Conservation (phyloP, 441 rosid species). For the Sinapis alba region DNA sequence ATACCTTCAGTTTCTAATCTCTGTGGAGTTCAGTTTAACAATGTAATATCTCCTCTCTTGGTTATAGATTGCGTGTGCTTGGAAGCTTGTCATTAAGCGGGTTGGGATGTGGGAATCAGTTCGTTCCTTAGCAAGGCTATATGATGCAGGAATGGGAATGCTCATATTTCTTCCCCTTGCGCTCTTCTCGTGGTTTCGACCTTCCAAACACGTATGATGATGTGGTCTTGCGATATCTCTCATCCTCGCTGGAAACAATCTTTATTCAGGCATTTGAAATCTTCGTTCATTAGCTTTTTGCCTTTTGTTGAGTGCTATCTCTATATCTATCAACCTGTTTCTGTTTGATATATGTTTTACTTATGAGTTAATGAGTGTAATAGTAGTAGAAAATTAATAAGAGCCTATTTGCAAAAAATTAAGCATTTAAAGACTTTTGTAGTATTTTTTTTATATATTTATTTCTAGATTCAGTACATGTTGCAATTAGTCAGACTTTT, state of each 20-base stretch:
- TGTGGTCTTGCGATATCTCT: conserved; percentile 97
- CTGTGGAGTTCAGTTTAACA: not conserved
- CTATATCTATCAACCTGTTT: not conserved
- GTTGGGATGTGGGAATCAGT: conserved; percentile 86
- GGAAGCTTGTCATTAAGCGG: conserved; percentile 89
- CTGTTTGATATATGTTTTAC: not conserved
- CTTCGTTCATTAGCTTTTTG: not conserved
- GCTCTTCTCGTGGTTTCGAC: conserved; percentile 91
- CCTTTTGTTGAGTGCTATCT: conserved; percentile 2
- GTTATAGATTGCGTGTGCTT: conserved; percentile 82
- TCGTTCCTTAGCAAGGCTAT: conserved; percentile 85
- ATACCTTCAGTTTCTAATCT: not conserved
- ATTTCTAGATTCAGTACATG: not conserved
- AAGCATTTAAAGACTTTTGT: not conserved
- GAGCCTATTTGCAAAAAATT: not conserved
- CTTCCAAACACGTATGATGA: conserved; percentile 96
- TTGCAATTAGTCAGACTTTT: not conserved
- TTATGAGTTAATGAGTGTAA: not conserved
- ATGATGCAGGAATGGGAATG: conserved; percentile 98
- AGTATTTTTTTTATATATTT: too few relatives aligned
- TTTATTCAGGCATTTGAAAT: conserved; percentile 58
- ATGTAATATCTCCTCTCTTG: not conserved
- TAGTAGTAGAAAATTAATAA: not conserved
- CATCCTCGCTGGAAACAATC: conserved; percentile 95
- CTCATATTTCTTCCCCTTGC: conserved; percentile 83